Evolutionary conservation across 345 rosid species (phyloP).

Genomic region (Gossypium thurberi): DNA sequence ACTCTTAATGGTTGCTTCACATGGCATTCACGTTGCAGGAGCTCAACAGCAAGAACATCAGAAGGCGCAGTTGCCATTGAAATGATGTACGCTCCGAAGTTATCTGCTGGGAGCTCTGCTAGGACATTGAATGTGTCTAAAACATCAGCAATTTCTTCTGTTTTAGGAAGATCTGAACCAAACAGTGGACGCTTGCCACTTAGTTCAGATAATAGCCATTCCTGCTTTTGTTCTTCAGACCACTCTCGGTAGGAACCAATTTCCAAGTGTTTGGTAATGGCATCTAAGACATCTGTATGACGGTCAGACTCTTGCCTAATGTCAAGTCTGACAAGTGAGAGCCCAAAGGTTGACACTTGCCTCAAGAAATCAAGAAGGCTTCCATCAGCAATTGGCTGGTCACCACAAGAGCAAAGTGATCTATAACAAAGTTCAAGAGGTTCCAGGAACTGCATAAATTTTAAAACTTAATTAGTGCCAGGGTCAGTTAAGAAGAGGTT

Average conservation of each 20-base stretch:
- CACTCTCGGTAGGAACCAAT: conserved; percentile 84
- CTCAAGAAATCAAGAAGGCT: conserved; percentile 97
- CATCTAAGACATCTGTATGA: conserved; percentile 93
- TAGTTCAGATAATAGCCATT: conserved; percentile 90
- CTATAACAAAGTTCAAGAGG: conserved; percentile 96
- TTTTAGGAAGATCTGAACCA: conserved; percentile 90
- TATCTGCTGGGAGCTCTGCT: conserved; percentile 78
- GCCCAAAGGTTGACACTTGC: conserved; percentile 97
- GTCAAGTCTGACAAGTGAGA: conserved; percentile 88
- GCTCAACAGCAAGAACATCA: conserved; percentile 95
- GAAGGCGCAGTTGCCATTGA: conserved; percentile 98
- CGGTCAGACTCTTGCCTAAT: conserved; percentile 96
- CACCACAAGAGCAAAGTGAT: conserved; percentile 88
- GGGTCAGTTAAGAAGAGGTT: background rate
- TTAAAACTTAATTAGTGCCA: conserved; percentile 13
- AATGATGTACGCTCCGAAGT: conserved; percentile 88
- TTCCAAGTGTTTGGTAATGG: conserved; percentile 76
- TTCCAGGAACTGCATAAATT: conserved; percentile 64
- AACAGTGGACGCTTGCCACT: conserved; percentile 86
- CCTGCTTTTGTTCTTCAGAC: conserved; percentile 78
- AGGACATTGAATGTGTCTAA: conserved; percentile 78
- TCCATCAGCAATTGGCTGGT: conserved; percentile 91
- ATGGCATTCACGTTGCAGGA: conserved; percentile 88
- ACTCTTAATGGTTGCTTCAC: conserved; percentile 86
- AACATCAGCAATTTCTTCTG: conserved; percentile 87